phyloP scores from a whole-genome alignment of 2,329 filamentous ascomycete species.

The Drechslerella stenobrocha region DNA sequence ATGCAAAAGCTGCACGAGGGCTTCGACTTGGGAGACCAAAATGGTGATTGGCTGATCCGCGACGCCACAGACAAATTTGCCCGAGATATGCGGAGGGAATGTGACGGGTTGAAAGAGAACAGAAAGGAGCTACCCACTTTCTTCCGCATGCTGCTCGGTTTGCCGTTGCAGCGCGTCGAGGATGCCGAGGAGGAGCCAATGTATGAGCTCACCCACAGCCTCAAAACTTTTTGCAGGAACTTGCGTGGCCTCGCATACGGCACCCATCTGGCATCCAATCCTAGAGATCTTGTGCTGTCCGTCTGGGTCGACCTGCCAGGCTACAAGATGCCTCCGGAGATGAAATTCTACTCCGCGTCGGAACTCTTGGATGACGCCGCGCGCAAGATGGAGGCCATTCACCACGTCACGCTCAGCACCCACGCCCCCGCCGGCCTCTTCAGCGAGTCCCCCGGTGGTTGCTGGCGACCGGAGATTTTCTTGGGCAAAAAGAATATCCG shows the following conservation, averaged over 20 bases:
- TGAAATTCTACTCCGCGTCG: conserved; percentile 23
- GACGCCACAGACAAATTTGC: conserved; percentile 43
- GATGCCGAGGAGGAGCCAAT: conserved; percentile 36
- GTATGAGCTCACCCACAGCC: conserved; percentile 38
- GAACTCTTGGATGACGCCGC: conserved; percentile 36
- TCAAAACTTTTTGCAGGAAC: conserved; percentile 41
- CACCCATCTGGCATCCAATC: conserved; percentile 34
- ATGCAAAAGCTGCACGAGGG: conserved; percentile 46
- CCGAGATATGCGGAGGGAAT: conserved; percentile 32
- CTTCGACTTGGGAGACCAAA: conserved; percentile 37
- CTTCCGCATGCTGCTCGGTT: conserved; percentile 31
- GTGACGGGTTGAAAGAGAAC: conserved; percentile 31
- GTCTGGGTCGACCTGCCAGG: conserved; percentile 43
- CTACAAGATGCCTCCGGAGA: conserved; percentile 35
- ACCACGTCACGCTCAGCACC: conserved; percentile 43
- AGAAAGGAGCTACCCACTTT: conserved; percentile 38
- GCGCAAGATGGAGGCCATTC: conserved; percentile 36
- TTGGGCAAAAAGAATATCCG: conserved; percentile 32
- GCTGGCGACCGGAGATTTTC: conserved; percentile 37
- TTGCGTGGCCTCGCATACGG: conserved; percentile 42
- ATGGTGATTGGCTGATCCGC: conserved; percentile 37
- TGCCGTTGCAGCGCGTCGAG: conserved; percentile 33
- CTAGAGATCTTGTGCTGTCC: conserved; percentile 31
- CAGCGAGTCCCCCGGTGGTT: conserved; percentile 37
- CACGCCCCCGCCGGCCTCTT: conserved; percentile 42